Conservation (phyloP, 805 yeast species). For the Saccharomycopsis oosterbeekiorum region DNA sequence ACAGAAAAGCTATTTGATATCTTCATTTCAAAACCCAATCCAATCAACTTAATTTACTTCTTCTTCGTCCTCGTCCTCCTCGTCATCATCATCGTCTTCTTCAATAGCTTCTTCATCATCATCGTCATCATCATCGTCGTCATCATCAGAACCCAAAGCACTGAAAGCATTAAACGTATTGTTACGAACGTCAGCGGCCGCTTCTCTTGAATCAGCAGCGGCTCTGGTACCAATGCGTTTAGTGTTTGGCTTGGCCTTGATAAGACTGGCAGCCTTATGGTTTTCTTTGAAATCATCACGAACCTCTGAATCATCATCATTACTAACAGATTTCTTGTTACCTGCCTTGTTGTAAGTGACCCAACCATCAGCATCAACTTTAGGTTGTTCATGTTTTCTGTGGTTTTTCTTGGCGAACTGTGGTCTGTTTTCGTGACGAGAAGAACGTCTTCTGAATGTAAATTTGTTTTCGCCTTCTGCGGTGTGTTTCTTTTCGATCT, state of each 20-base stretch:
- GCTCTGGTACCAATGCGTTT: slow-evolving; percentile 66
- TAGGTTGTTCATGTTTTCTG: slow-evolving; percentile 35
- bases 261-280: slow-evolving; percentile 38
- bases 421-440: slow-evolving; percentile 36
- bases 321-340: slow-evolving; percentile 33
- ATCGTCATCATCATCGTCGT: slow-evolving; percentile 29
- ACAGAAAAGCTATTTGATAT: neutral
- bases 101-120: slow-evolving; percentile 4
- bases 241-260: slow-evolving; percentile 60
- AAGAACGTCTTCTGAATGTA: slow-evolving; percentile 57
- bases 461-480: slow-evolving; percentile 30
- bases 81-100: slow-evolving; percentile 1
- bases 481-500: slow-evolving; percentile 27
- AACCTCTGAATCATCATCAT: slow-evolving; percentile 25
- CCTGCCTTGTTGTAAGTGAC: slow-evolving; percentile 43
- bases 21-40: too few relatives aligned
- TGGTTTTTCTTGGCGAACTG: slow-evolving; percentile 41
- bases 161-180: slow-evolving; percentile 72
- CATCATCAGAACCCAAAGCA: slow-evolving; percentile 55
- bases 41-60: neutral
- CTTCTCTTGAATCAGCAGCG: slow-evolving; percentile 65
- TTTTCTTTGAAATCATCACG: slow-evolving; percentile 35
- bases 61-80: slow-evolving; percentile 1
- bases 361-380: slow-evolving; percentile 71
- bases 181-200: slow-evolving; percentile 56